Conservation (phyloP, 2,329 filamentous ascomycete genomes). For the Mycosphaerella arachidis region DNA sequence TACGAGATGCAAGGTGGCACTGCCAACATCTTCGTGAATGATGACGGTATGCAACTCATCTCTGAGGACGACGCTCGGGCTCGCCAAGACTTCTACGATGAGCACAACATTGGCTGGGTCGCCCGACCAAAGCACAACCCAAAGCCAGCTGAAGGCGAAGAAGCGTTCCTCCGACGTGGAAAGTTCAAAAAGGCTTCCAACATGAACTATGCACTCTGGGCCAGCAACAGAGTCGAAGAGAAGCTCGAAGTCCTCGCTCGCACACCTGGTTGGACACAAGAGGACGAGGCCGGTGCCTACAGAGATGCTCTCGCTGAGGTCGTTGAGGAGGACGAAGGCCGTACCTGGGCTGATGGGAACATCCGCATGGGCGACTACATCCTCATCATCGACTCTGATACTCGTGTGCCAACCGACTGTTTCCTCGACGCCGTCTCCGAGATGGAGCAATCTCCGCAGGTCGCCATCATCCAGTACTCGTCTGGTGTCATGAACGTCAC, state of each 20-base stretch:
- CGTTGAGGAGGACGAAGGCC: conserved; percentile 59
- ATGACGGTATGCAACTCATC: conserved; percentile 63
- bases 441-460: conserved; percentile 74
- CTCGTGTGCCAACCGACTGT: conserved; percentile 71
- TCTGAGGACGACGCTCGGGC: conserved; percentile 42
- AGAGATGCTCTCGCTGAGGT: conserved; percentile 60
- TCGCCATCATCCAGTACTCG: conserved; percentile 73
- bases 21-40: conserved; percentile 64
- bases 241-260: conserved; percentile 58
- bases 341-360: conserved; percentile 78
- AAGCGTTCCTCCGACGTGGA: conserved; percentile 52
- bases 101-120: conserved; percentile 49
- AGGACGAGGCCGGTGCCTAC: conserved; percentile 64
- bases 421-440: conserved; percentile 74
- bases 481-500: conserved; percentile 77
- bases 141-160: conserved; percentile 47
- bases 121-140: conserved; percentile 48
- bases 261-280: conserved; percentile 60
- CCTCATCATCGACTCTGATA: conserved; percentile 72
- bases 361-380: conserved; percentile 83
- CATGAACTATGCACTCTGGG: conserved; percentile 65
- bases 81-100: conserved; percentile 47
- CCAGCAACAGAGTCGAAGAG: conserved; percentile 64
- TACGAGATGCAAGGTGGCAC: conserved; percentile 57
- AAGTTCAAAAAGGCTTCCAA: conserved; percentile 72